Evolutionary conservation across 805 yeast species (phyloP), one percentile per base, ranked within the genome.

Genomic region (Yarrowia keelungensis): DNA sequence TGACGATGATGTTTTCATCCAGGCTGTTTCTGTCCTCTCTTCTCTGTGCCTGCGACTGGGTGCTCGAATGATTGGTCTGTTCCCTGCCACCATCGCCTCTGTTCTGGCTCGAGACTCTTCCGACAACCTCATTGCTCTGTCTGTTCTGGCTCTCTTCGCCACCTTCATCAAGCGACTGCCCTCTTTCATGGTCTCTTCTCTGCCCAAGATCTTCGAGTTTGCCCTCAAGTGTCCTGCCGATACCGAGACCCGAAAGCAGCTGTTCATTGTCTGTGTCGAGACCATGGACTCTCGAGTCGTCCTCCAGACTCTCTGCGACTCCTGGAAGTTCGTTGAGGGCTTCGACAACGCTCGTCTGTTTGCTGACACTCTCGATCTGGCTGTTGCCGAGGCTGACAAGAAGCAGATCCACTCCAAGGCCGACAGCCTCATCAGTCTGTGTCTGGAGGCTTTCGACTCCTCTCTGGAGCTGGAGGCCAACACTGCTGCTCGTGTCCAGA

Each of bases 81-180:
- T 92, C 82, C 67, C 67, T 22, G 91, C 98, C 41, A 89, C 88
- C 77, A 88, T 93, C 75, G 85, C 95, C 71, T 91, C 92, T 15
- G 91, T 92, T 14, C 61, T 51, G 26, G 15, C 61, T 14, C 68
- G 61, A 41, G 51, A 61, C 32, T 59, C 65, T 5, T 43, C 50
- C 41, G 65, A 59, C 51, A 71, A 69, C 8, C 76, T 86, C 69
- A 76, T 92, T 43, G 95, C 92, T 76, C 81, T 91, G 15, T 86
- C 98, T 0, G 83, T 89, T 15, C 79, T 91, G 69, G 84, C 91
- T 43, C 81, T 94, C 54, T 82, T 91, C 69, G 87, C 97, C 7
- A 85, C 92, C 53, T 82, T 91, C 74, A 80, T 93, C 62, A 91
- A 89, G 78, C 87, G 91, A 73, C 87, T 95, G 72, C 98, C 99